Evolutionary conservation across 2,329 filamentous ascomycete genomes (phyloP), one percentile per base, ranked within the genome.

Genomic region (Tolypocladium ophioglossoides): DNA sequence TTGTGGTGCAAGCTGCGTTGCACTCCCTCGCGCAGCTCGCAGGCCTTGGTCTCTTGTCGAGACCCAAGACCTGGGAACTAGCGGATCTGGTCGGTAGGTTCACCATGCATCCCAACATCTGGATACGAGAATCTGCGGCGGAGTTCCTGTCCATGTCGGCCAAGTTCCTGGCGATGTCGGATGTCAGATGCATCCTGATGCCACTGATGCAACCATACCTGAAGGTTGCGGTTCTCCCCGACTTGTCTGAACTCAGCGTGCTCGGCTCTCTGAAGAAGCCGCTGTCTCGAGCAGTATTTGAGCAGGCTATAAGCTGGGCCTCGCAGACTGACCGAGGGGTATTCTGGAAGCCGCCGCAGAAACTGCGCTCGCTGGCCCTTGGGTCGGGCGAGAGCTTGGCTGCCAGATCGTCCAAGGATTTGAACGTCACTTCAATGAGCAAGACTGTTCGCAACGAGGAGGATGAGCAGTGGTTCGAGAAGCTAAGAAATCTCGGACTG

Each of bases 71-170:
- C 1, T 96, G 91, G 86, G 91, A 96, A 65, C 75, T 99, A 40
- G 83, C 95, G 24, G 86, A 95, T 57, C 84, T 92, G 40, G 82
- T 92, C 16, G 85, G 82, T 8, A 83, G 91, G 4, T 96, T 97
- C 63, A 85, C 91, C 14, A 85, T 96, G 76, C 94, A 99, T 66
- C 94, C 94, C 0, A 97, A 96, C 62, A 75, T 89, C 10, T 99
- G 94, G 92, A 91, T 99, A 52, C 83, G 92, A 39, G 92, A 97
- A 71, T 89, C 92, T 11, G 86, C 92, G 3, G 82, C 87, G 9
- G 85, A 92, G 58, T 95, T 96, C 61, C 75, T 97, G 39, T 83
- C 89, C 3, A 83, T 87, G 54, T 83, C 89, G 1, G 85, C 88
- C 1, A 85, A 78, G 55, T 91, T 86, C 62, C 70, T 97, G 18